Evolutionary conservation across 2,329 filamentous ascomycete genomes (phyloP).

Genomic region (Xylaria sp.): DNA sequence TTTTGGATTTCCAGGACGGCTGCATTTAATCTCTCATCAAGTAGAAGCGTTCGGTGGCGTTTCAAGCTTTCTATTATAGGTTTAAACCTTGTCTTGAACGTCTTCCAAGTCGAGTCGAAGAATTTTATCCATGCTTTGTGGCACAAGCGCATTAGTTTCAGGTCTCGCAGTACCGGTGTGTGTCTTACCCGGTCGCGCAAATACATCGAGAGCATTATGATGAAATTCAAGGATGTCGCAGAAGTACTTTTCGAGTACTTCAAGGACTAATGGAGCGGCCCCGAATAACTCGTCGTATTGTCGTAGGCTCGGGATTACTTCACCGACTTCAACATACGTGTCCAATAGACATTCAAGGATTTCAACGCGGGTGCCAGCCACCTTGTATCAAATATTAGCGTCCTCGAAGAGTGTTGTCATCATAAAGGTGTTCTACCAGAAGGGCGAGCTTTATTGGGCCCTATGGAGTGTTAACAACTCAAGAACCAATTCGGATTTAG

Average conservation of each 20-base stretch:
- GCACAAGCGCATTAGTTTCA: neutral
- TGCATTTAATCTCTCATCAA: constrained; percentile 35
- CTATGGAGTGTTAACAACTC: constrained; percentile 10
- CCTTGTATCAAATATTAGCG: neutral
- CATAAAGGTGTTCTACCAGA: constrained; percentile 19
- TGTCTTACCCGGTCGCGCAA: constrained; percentile 35
- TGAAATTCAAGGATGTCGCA: constrained; percentile 44
- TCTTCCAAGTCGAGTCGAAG: constrained; percentile 37
- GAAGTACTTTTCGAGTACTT: constrained; percentile 40
- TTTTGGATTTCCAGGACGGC: constrained; percentile 7
- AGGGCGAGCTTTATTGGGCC: constrained; percentile 34
- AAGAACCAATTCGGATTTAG: neutral
- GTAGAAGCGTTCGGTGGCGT: constrained; percentile 36
- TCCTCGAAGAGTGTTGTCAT: neutral
- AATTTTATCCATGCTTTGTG: constrained; percentile 32
- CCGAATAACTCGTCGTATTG: constrained; percentile 40
- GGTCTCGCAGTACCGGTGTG: neutral
- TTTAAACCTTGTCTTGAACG: constrained; percentile 37
- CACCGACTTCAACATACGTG: constrained; percentile 41
- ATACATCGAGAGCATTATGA: constrained; percentile 35
- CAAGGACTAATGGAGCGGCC: constrained; percentile 21
- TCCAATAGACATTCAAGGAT: constrained; percentile 39
- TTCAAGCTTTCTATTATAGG: constrained; percentile 41
- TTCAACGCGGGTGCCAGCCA: constrained; percentile 31
- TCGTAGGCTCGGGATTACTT: constrained; percentile 38